Conservation (phyloP, 2,329 filamentous ascomycete genomes). For the Cordyceps javanica region DNA sequence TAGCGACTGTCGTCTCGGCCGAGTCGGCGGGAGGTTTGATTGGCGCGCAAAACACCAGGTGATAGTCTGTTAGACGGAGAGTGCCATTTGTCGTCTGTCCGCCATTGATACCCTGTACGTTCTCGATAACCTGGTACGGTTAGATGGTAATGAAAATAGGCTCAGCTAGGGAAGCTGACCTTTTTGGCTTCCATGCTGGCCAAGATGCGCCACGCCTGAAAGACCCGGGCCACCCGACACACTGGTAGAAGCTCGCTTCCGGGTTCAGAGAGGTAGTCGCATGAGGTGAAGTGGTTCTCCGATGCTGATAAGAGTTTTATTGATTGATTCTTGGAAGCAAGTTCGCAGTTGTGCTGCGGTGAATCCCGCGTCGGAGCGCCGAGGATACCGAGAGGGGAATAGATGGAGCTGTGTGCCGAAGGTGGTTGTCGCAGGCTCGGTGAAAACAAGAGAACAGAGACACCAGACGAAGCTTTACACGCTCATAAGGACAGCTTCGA, state of each 20-base stretch:
- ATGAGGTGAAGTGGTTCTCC: background rate
- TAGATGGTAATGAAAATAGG: slow-evolving; percentile 19
- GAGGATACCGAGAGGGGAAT: slow-evolving; percentile 10
- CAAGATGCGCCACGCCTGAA: background rate
- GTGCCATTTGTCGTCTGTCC: slow-evolving; percentile 52
- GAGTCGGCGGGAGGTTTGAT: slow-evolving; percentile 25
- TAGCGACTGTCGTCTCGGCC: slow-evolving; percentile 18
- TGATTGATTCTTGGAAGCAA: background rate
- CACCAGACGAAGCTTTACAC: background rate
- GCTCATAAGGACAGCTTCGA: background rate
- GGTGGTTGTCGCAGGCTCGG: background rate
- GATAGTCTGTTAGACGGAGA: slow-evolving; percentile 57
- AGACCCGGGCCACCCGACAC: background rate
- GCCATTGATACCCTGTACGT: slow-evolving; percentile 54
- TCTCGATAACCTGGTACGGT: slow-evolving; percentile 40
- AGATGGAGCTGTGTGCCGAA: background rate
- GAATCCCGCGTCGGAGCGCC: background rate
- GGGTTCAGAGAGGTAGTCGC: background rate
- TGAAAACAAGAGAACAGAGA: background rate
- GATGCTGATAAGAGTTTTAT: background rate
- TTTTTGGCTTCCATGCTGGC: slow-evolving; percentile 36
- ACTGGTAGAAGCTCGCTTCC: background rate
- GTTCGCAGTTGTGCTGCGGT: background rate
- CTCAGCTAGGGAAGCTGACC: slow-evolving; percentile 23
- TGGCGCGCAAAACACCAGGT: slow-evolving; percentile 49